Evolutionary conservation across 208 protist genomes (phyloP).

Genomic region (Leishmania braziliensis): DNA sequence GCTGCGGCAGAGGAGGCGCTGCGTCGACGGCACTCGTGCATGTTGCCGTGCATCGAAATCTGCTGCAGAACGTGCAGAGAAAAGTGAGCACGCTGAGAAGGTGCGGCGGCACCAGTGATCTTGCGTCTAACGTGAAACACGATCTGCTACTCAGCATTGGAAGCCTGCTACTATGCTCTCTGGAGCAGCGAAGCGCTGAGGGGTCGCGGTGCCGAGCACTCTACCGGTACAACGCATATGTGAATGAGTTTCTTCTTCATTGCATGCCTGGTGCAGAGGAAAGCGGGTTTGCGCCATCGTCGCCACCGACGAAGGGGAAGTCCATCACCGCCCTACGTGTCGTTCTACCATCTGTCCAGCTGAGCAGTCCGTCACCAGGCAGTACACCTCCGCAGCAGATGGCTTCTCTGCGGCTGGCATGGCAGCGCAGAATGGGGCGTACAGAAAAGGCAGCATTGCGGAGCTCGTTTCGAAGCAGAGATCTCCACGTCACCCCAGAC

Average conservation of each 20-base stretch:
- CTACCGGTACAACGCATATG: constrained; percentile 19
- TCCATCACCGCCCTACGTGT: constrained; percentile 3
- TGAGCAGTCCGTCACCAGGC: background rate
- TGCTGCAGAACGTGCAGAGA: background rate
- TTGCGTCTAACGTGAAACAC: background rate
- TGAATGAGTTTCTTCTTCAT: constrained; percentile 26
- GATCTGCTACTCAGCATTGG: constrained; percentile 19
- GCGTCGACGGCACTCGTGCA: constrained; percentile 33
- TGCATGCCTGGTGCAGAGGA: background rate
- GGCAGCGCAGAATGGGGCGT: constrained; percentile 53
- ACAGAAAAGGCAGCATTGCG: constrained; percentile 17
- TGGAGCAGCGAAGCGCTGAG: background rate
- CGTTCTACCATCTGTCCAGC: constrained; percentile 18
- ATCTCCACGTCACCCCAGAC: too few relatives aligned
- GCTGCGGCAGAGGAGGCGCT: background rate
- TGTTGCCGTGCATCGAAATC: constrained; percentile 28
- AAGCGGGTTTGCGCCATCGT: background rate
- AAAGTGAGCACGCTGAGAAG: background rate
- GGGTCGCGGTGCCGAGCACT: background rate
- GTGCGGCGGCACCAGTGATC: background rate
- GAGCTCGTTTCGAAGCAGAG: background rate
- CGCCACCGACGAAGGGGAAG: background rate
- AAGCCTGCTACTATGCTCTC: constrained; percentile 14
- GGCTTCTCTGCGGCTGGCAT: background rate
- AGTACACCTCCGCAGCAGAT: constrained; percentile 6